These are phyloP conservation scores for Eutrema yunnanense DNA, from an alignment of 345 rosid species.

Conservation along the genomic window DNA sequence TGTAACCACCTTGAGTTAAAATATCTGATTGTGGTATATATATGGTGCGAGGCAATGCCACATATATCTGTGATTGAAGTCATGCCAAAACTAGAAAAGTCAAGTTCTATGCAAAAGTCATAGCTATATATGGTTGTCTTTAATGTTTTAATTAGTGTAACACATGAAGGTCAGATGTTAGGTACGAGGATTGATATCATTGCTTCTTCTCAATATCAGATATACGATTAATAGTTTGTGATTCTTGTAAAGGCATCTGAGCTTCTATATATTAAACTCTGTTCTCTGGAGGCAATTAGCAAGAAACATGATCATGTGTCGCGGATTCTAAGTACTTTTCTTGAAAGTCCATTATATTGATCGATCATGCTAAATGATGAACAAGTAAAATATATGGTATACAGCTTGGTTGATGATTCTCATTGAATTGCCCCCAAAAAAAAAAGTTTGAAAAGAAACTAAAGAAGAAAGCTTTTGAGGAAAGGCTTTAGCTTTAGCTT, in stretches of 20 bases:
- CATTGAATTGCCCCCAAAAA: conserved; percentile 2
- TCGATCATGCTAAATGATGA: conserved; percentile 1
- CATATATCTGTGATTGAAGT: conserved; percentile 10
- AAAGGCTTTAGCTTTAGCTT: conserved; percentile 23
- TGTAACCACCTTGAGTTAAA: conserved; percentile 4
- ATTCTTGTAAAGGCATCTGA: not conserved
- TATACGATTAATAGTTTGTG: not conserved
- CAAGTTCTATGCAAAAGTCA: conserved; percentile 25
- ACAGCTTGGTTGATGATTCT: conserved; percentile 23
- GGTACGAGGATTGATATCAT: conserved; percentile 31
- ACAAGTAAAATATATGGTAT: conserved; percentile 7
- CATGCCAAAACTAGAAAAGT: conserved; percentile 20
- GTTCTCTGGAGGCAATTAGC: not conserved
- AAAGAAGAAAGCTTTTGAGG: conserved; percentile 36
- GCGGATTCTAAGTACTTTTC: not conserved
- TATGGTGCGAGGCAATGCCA: conserved; percentile 8
- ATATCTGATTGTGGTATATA: not conserved
- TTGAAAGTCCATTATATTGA: not conserved
- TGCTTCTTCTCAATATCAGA: not conserved
- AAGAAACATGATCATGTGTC: conserved; percentile 4
- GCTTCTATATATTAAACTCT: not conserved
- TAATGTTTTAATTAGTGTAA: conserved; percentile 24
- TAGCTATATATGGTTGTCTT: conserved; percentile 14
- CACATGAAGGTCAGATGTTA: conserved; percentile 22
- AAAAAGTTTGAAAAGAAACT: conserved; percentile 20